Conservation (phyloP, 2,329 filamentous ascomycete species). For the Cercospora berteroae region DNA sequence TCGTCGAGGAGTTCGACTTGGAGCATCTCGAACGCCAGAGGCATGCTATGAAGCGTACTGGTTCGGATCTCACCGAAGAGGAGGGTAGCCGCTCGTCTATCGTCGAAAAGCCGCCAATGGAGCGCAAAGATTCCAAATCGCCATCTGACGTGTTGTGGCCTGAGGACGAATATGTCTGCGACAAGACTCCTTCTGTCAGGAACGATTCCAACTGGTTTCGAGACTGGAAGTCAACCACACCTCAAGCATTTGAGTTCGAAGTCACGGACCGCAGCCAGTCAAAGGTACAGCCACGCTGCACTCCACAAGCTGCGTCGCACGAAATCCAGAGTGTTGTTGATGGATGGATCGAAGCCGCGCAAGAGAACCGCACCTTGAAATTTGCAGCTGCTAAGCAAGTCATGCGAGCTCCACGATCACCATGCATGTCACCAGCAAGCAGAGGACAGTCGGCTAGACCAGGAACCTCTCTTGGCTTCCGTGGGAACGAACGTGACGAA, state of each 20-base stretch:
- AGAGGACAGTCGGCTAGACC: not conserved
- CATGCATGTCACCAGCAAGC: not conserved
- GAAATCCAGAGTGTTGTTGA: constrained; percentile 5
- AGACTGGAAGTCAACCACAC: not conserved
- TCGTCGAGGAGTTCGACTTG: not conserved
- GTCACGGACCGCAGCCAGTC: not conserved
- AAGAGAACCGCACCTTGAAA: constrained; percentile 2
- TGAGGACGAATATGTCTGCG: not conserved
- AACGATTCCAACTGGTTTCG: constrained; percentile 3
- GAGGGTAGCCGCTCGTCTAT: not conserved
- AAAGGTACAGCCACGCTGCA: not conserved
- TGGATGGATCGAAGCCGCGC: constrained; percentile 6
- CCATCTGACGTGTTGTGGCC: not conserved
- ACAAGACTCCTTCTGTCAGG: not conserved
- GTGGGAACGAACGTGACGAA: not conserved
- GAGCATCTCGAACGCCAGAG: not conserved
- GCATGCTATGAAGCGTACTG: not conserved
- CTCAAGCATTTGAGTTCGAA: constrained; percentile 9
- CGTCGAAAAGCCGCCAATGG: not conserved
- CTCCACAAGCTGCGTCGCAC: constrained; percentile 8
- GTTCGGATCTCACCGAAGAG: not conserved
- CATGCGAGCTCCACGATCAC: not conserved
- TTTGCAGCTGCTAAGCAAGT: constrained; percentile 8
- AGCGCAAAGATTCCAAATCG: constrained; percentile 8
- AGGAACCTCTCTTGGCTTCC: not conserved